Evolutionary conservation across 2,329 filamentous ascomycete genomes (phyloP), one percentile per base, ranked within the genome.

Genomic region (Clonostachys rosea): DNA sequence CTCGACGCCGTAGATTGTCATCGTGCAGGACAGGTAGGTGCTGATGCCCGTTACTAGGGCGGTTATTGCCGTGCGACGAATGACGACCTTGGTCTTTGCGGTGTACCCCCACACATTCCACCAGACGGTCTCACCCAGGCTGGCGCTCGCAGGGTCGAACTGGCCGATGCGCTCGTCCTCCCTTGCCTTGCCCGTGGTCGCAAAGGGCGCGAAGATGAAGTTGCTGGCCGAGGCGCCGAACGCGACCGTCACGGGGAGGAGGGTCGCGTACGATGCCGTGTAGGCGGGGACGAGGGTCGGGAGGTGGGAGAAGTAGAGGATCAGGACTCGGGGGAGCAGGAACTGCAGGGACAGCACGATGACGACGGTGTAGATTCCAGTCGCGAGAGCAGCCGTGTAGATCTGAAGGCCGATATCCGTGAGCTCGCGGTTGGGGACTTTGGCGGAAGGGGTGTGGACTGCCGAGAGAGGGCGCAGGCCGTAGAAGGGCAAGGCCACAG

Each of bases 131-230:
- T 94, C 80, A 24, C 71, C 66, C 16, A 95, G 72, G 1, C 76
- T 81, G 2, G 87, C 85, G 14, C 72, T 78, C 24, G 73, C 77
- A 0, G 86, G 80, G 54, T 90, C 74, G 58, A 90, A 89, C 24
- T 70, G 62, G 34, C 64, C 62, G 18, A 71, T 65, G 54, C 73
- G 67, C 46, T 73, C 73, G 51, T 83, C 74, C 52, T 72, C 68
- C 40, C 62, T 60, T 14, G 69, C 73, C 24, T 67, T 69, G 24
- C 74, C 76, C 0, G 78, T 74, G 13, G 72, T 76, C 16, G 81
- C 78, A 18, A 81, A 78, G 3, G 86, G 83, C 37, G 81, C 79
- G 63, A 96, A 95, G 54, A 96, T 81, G 62, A 95, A 92, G 42
- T 79, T 78, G 51, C 83, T 83, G 5, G 86, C 83, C 1, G 89